Base-by-base conservation (phyloP, 352 stramenopile genomes). In the Saprolegnia parasitica region DNA sequence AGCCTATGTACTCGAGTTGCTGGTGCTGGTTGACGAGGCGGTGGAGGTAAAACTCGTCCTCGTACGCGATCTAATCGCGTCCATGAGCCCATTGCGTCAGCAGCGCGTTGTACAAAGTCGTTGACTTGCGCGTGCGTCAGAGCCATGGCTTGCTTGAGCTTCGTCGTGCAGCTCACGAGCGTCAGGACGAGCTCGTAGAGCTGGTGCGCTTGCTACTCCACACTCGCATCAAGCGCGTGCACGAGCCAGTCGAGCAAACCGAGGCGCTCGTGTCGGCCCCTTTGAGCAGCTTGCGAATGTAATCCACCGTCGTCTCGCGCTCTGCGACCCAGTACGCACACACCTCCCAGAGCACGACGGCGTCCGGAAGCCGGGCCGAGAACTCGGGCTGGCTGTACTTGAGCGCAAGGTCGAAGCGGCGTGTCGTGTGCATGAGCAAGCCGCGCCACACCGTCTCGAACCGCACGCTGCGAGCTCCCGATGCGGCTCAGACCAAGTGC, bases 361-460 rank as follows among this genome's bases (percentile, higher is more conserved):
- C 81, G 60, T 92, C 82, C 0, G 82, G 72, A 0, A 92, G 72
- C 1, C 77, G 76, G 16, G 81, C 75, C 29, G 80, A 81, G 49
- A 86, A 77, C 1, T 79, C 76, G 5, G 88, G 67, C 4, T 81
- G 79, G 29, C 81, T 84, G 74, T 90, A 92, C 76, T 92, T 92
- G 77, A 90, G 79, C 4, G 82, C 81, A 23, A 92, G 56, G 68
- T 92, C 82, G 24, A 92, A 74, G 13, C 84, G 74, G 32, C 87
- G 78, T 21, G 82, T 81, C 13, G 81, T 80, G 0, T 81, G 76
- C 64, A 92, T 74, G 39, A 78, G 68, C 24, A 92, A 71, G n/a
- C 86, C 81, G 35, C 83, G 80, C 84, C 84, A 92, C 8, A 84
- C 81, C 0, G 74, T 67, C 60, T 92, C 84, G 50, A 92, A 90